phyloP scores from a whole-genome alignment of 208 protist species.

The Trypanosoma vivax region DNA sequence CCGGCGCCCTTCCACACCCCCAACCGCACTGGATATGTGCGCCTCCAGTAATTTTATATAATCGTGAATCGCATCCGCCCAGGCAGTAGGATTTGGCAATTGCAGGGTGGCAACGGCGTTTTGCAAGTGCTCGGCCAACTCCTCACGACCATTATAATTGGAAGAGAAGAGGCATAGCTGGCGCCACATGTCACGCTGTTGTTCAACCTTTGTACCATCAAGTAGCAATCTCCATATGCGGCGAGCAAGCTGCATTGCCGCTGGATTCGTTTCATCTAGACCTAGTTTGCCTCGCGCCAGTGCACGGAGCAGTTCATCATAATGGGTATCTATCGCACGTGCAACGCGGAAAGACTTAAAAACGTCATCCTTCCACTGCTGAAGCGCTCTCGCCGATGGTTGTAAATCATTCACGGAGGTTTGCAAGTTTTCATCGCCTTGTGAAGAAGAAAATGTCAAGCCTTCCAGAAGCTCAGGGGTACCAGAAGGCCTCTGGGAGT shows the following conservation, averaged over 20 bases:
- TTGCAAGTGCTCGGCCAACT: slow-evolving; percentile 6
- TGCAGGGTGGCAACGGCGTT: slow-evolving; percentile 23
- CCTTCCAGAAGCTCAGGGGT: not conserved
- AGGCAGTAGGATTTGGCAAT: slow-evolving; percentile 16
- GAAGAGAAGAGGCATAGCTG: slow-evolving; percentile 67
- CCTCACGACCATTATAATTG: slow-evolving; percentile 26
- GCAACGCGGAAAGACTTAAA: slow-evolving; percentile 49
- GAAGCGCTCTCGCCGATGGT: not conserved
- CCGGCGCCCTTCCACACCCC: slow-evolving; percentile 38
- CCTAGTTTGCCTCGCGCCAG: slow-evolving; percentile 61
- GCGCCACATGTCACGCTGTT: slow-evolving; percentile 64
- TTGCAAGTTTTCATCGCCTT: not conserved
- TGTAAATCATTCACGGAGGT: slow-evolving; percentile 13
- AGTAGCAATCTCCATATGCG: slow-evolving; percentile 46
- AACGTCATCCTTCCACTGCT: slow-evolving; percentile 46
- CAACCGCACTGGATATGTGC: slow-evolving; percentile 23
- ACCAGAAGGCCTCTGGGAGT: not conserved
- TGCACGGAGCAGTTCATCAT: slow-evolving; percentile 40
- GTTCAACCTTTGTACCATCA: slow-evolving; percentile 23
- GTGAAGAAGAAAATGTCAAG: not conserved
- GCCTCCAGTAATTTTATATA: slow-evolving; percentile 32
- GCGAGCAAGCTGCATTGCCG: slow-evolving; percentile 33
- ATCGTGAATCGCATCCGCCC: slow-evolving; percentile 18
- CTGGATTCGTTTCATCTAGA: slow-evolving; percentile 26
- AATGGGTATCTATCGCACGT: slow-evolving; percentile 38